These are phyloP conservation scores for Polychytrium aggregatum DNA, from an alignment of 192 early-diverging fungal genomes.

Conservation along the genomic window DNA sequence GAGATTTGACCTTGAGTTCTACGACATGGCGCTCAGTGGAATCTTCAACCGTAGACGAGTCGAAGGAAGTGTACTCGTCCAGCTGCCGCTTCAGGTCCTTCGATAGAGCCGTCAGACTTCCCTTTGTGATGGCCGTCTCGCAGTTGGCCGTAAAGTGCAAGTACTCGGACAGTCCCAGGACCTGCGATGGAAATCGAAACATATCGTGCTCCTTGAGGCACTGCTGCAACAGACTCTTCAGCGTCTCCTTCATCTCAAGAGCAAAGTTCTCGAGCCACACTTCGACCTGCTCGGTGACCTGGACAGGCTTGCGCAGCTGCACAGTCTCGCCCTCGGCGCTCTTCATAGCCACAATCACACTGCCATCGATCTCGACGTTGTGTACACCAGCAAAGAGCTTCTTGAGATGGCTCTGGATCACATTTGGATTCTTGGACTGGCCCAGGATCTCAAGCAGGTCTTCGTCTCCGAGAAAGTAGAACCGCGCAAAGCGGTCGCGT, in stretches of 20 bases:
- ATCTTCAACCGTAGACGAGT: conserved; percentile 28
- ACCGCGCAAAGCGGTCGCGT: conserved; percentile 35
- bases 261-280: conserved; percentile 39
- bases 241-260: conserved; percentile 35
- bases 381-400: conserved; percentile 50
- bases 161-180: conserved; percentile 33
- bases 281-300: conserved; percentile 40
- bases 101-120: conserved; percentile 11
- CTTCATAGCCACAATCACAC: conserved; percentile 35
- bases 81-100: conserved; percentile 26
- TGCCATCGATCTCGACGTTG: conserved; percentile 35
- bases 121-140: conserved; percentile 23
- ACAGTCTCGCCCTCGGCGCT: conserved; percentile 43
- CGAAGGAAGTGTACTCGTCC: conserved; percentile 40
- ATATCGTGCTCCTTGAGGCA: conserved; percentile 31
- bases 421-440: conserved; percentile 44
- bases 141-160: conserved; percentile 40
- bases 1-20: conserved; percentile 38
- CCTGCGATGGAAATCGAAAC: conserved; percentile 39
- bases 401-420: conserved; percentile 47
- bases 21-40: conserved; percentile 20
- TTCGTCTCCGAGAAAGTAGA: conserved; percentile 51
- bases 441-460: conserved; percentile 49
- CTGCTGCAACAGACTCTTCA: conserved; percentile 21
- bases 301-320: conserved; percentile 23